Base-by-base conservation (phyloP, 768 basidiomycete genomes). In the Leccinellum rugosiceps region DNA sequence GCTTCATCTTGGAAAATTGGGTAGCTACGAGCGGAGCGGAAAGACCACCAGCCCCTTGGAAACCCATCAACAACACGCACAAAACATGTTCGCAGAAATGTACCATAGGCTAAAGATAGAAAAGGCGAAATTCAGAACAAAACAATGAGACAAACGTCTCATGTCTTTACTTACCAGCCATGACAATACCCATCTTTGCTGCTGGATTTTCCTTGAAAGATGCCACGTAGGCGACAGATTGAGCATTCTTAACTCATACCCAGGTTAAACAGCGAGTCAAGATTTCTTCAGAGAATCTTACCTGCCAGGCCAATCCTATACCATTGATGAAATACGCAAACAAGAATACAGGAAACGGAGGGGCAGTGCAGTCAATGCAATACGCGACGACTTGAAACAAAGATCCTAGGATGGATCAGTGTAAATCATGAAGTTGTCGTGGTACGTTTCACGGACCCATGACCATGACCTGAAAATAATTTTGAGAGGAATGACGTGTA, bases 131-230 rank as follows among this genome's bases (percentile, higher is more conserved):
- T 10, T 58, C 10, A 50, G 55, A 10, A 54, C 8, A 7, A 10
- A 19, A 10, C 10, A 28, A 8, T 50, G 7, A 0, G 28, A 31
- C 4, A 13, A 45, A 31, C 13, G n/a, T 1, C 26, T 45, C 13
- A 31, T 15, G n/a, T 1, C 26, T 45, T 15, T 10, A 45, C 56
- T 62, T 57, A 51, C 69, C 54, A 45, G 79, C 76, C 85, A 61
- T 88, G 85, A 88, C 63, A 17, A 90, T 49, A 6, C 88, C 83
- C 85, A 92, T 88, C 67, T 89, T 90, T 0, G 75, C 67, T 56
- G 83, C 79, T 0, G 83, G 68, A 47, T 83, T 79, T n/a, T 79
- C 72, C 59, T 78, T 78, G 6, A 88, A 69, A 41, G 75, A 78
- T 5, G 84, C 87, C 10, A 91, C 82, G 58, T 80, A 90, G 8